Evolutionary conservation across 78 protist species (phyloP), one percentile per base, ranked within the genome.

Genomic region (Monosiga brevicollis): DNA sequence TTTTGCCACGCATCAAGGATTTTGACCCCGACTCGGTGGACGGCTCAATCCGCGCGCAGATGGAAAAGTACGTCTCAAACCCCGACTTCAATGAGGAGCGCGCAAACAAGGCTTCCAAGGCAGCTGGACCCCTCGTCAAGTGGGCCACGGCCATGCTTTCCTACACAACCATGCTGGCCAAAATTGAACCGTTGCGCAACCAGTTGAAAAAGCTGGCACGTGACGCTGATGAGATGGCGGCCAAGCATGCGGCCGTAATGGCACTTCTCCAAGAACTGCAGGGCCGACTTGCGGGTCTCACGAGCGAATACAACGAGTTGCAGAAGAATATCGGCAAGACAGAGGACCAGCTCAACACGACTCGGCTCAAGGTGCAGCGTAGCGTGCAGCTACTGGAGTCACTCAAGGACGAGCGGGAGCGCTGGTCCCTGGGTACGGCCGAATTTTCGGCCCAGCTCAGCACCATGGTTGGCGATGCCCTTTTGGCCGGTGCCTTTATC

Each of bases 101-200:
- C 15, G 92, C 90, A 71, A 81, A 92, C 81, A 32, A 88, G 11
- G 93, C 97, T 10, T 81, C 88, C 36, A 84, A 88, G 62, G 98
- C 97, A n/a, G 87, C 94, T 72, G 99, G 99, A n/a, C 98, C 99
- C 25, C 84, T 97, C 38, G 90, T 90, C 73, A 88, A 93, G 82
- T 97, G 98, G 99, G 91, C 90, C 23, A 9, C 26, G 23, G 95
- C 97, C 0, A 95, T 93, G 87, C 62, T 93, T 43, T 29, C 22
- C 70, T 97, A 86, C 83, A 42, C 94, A 3, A 88, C 81, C n/a
- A 94, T 95, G 43, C 79, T 91, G 36, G 92, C 85, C 73, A 73
- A 86, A 43, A 88, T 96, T 49, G 91, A 84, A 42, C 98, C 98
- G 72, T 84, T 95, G 38, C 84, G 95, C 22, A 82, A 77, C 29